Evolutionary conservation across 2,329 filamentous ascomycete species (phyloP), one percentile per base, ranked within the genome.

Genomic region (Aspergillus amoenus): DNA sequence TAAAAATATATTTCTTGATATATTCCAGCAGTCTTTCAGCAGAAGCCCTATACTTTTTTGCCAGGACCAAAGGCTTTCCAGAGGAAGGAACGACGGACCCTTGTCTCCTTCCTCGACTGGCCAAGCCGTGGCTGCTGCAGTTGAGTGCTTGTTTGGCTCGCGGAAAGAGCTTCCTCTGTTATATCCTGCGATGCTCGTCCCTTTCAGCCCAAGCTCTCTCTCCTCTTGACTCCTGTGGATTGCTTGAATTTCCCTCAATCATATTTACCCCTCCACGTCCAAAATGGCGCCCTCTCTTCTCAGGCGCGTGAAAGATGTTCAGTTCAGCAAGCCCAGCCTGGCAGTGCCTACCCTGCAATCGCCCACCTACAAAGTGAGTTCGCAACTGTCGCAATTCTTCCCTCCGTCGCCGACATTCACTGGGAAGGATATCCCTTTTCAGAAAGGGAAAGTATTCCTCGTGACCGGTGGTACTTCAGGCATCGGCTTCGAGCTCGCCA

Each of bases 381-480:
- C 51, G 8, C 56, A 58, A 32, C 18, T 58, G 18, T 52, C 56
- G 11, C 56, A 58, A 37, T 40, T 56, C 21, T 58, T 58, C 17
- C 56, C 56, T 27, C 56, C 56, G 5, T 34, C 47, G 2, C 56
- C 56, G 13, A 27, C 34, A 40, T 56, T 58, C 52, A 58, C 56
- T 17, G 41, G 46, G 22, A 51, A 52, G 12, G 52, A 55, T 4
- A 22, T 58, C 37, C 42, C 52, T 4, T 46, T 37, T 8, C 56
- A 52, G 37, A 43, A 30, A 37, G 56, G 56, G 13, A 55, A 46
- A 24, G 52, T 58, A 13, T 46, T 52, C 30, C 52, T 58, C 22
- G 43, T 58, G 11, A 58, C 56, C 41, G 56, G 56, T 6, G 52
- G 46, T 3, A 50, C 56, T n/a, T 58, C 56, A n/a, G 56, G 56